Conservation (phyloP, 1,139 yeast species). For the Candida dubliniensis region DNA sequence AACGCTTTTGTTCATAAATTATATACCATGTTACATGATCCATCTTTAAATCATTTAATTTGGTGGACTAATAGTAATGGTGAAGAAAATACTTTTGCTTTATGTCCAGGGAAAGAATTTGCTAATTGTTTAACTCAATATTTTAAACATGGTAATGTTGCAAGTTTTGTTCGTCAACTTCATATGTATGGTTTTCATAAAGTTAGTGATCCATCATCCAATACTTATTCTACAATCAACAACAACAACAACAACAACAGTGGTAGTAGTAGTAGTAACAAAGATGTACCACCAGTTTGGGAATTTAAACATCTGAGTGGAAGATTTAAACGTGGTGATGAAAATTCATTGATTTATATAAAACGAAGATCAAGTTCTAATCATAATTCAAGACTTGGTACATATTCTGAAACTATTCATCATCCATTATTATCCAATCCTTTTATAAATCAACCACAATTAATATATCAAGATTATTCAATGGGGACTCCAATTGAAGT, state of each 20-base stretch:
- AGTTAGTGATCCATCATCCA: constrained; percentile 43
- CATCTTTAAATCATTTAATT: constrained; percentile 49
- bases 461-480: constrained; percentile 1
- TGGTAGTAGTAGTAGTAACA: no score
- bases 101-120: constrained; percentile 56
- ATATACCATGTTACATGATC: constrained; percentile 58
- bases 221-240: constrained; percentile 1
- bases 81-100: constrained; percentile 57
- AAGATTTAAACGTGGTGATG: constrained; percentile 73
- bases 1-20: constrained; percentile 67
- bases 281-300: constrained; percentile 55
- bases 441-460: constrained; percentile 10
- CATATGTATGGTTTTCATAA: constrained; percentile 55
- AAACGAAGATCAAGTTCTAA: constrained; percentile 59
- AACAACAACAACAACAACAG: no score
- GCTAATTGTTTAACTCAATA: constrained; percentile 44
- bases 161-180: constrained; percentile 47
- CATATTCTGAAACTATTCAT: constrained; percentile 13
- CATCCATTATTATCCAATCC: constrained; percentile 8
- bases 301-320: constrained; percentile 87
- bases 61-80: constrained; percentile 76
- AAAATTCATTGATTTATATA: constrained; percentile 60
- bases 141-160: constrained; percentile 50
- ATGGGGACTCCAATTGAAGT: neutral
- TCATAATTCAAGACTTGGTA: constrained; percentile 19